A percentile compares a stretch with the other conserved stretches of the same genome.
Evolutionary conservation across 139 green algal species (phyloP).

Genomic region (Gonium pectorale): DNA sequence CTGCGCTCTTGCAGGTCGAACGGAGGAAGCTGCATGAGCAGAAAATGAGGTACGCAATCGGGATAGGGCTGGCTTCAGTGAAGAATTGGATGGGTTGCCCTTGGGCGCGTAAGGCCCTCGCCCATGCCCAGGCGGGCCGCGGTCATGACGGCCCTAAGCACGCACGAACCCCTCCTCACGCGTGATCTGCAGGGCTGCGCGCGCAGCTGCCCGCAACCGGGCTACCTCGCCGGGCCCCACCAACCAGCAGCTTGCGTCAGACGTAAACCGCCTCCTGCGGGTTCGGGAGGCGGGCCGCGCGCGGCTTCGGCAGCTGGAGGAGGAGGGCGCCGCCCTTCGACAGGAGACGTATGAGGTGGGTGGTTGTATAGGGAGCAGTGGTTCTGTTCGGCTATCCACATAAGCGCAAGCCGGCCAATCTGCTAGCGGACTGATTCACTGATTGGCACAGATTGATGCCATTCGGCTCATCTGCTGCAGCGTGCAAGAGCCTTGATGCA

Average conservation of each 20-base stretch:
- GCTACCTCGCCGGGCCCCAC: neutral
- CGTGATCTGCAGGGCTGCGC: neutral
- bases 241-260: slow-evolving; percentile 17
- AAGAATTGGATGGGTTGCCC: too few relatives aligned
- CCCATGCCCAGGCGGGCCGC: too few relatives aligned
- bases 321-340: slow-evolving; percentile 15
- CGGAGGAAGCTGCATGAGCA: slow-evolving; percentile 25
- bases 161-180: neutral
- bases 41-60: slow-evolving; percentile 15
- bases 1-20: slow-evolving; percentile 35
- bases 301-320: slow-evolving; percentile 40
- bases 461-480: too few relatives aligned
- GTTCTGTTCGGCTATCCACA: too few relatives aligned
- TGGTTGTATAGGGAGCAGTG: too few relatives aligned
- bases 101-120: too few relatives aligned
- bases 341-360: slow-evolving; percentile 17
- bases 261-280: slow-evolving; percentile 34
- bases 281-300: slow-evolving; percentile 36
- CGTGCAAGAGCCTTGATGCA: too few relatives aligned
- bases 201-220: neutral
- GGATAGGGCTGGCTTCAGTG: too few relatives aligned
- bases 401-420: too few relatives aligned
- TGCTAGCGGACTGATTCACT: too few relatives aligned
- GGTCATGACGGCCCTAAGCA: too few relatives aligned
- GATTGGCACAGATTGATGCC: too few relatives aligned